Conservation (phyloP, 2,329 filamentous ascomycete species). For the Nannizzia gypsea region DNA sequence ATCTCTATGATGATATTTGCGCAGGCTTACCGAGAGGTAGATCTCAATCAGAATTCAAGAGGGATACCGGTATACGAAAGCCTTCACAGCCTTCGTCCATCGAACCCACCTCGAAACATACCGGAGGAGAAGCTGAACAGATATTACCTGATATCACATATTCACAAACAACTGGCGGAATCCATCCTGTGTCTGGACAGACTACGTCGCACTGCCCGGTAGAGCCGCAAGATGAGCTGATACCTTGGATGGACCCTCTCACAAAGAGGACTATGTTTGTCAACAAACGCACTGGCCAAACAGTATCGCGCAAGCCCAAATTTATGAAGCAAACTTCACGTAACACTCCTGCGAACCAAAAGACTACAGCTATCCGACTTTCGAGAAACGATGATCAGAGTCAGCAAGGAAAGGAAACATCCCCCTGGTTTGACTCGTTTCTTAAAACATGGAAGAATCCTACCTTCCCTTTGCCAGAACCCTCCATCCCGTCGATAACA, state of each 20-base stretch:
- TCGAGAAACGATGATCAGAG: background rate
- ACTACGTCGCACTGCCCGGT: background rate
- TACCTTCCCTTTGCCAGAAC: slow-evolving; percentile 48
- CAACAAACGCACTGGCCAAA: slow-evolving; percentile 28
- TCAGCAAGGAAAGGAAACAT: background rate
- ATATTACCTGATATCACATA: background rate
- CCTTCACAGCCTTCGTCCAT: background rate
- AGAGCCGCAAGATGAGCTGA: slow-evolving; percentile 20
- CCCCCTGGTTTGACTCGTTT: slow-evolving; percentile 49
- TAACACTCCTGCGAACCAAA: background rate
- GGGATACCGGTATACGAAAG: background rate
- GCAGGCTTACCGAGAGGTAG: slow-evolving; percentile 14
- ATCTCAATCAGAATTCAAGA: background rate
- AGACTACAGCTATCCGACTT: background rate
- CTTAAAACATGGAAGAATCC: slow-evolving; percentile 63
- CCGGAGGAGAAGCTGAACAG: background rate
- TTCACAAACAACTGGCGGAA: no score
- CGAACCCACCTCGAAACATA: background rate
- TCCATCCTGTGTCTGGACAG: background rate
- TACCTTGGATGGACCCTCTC: slow-evolving; percentile 49
- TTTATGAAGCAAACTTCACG: background rate
- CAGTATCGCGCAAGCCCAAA: slow-evolving; percentile 12
- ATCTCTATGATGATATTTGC: slow-evolving; percentile 15
- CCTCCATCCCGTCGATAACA: slow-evolving; percentile 28
- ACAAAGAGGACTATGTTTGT: slow-evolving; percentile 33